These are phyloP conservation scores for Enterocytospora artemiae DNA, from an alignment of 371 early-diverging fungal species.

Conservation along the genomic window DNA sequence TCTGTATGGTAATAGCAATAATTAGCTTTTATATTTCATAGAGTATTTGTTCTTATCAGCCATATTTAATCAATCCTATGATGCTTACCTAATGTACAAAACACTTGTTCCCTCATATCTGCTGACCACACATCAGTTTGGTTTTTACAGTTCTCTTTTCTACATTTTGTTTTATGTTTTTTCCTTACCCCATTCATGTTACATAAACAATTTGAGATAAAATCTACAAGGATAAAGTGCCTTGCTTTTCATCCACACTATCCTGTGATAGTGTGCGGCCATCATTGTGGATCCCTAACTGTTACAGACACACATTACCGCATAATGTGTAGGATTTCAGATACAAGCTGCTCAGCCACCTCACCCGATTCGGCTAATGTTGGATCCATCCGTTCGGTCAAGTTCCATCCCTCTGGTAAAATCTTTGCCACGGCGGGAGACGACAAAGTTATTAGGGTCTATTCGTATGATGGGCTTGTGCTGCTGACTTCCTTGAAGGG, in stretches of 20 bases:
- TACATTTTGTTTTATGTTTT: too few relatives aligned
- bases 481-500: slow-evolving; percentile 85
- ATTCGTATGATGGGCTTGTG: slow-evolving; percentile 87
- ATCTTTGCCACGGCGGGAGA: slow-evolving; percentile 95
- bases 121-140: too few relatives aligned
- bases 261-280: slow-evolving; percentile 83
- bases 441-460: slow-evolving; percentile 96
- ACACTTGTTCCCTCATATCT: too few relatives aligned
- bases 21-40: too few relatives aligned
- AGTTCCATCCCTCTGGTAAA: slow-evolving; percentile 89
- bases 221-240: slow-evolving; percentile 70
- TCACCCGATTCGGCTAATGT: slow-evolving; percentile 92
- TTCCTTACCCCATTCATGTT: too few relatives aligned
- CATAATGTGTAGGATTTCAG: background rate
- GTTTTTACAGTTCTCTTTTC: too few relatives aligned
- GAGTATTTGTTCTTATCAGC: too few relatives aligned
- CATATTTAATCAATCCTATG: too few relatives aligned
- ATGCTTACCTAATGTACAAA: too few relatives aligned
- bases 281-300: slow-evolving; percentile 92
- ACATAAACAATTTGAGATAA: too few relatives aligned
- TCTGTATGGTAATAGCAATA: too few relatives aligned
- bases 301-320: slow-evolving; percentile 96
- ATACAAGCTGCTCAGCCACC: slow-evolving; percentile 57
- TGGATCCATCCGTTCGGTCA: slow-evolving; percentile 89
- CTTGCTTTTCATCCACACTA: slow-evolving; percentile 89